Base-by-base conservation (phyloP, 2,329 filamentous ascomycete genomes). In the Canariomyces notabilis region DNA sequence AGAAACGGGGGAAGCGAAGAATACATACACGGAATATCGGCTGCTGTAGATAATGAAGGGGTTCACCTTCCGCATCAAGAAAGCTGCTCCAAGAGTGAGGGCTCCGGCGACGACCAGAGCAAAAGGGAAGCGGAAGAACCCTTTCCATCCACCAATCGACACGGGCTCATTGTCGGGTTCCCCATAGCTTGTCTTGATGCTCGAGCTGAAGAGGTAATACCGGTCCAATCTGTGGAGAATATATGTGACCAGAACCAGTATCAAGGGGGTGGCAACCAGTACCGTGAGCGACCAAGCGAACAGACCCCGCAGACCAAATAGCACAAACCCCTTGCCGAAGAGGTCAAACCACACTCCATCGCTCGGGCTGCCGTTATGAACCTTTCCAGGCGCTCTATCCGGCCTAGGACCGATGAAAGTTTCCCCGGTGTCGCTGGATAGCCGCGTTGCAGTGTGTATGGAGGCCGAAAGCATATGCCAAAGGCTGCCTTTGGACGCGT, bases 391-490 rank as follows among this genome's bases (percentile, higher is more conserved):
- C 46, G 76, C 72, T 6, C 73, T 69, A 43, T 81, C 78, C 8
- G 70, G 67, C 32, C 76, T 65, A 14, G 71, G 67, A 5, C 83
- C 79, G 41, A 78, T 76, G 58, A 94, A 95, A 2, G 72, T 74
- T 37, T 76, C 70, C 47, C 80, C 82, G 1, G 76, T 80, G 55
- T 88, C 80, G 12, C 80, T 77, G 0, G 88, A 83, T 35, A 97
- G 73, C 1, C 74, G 74, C 58, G 83, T 75, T 18, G 87, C 80
- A 0, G 90, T 93, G 6, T 82, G 79, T 19, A 96, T 68, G 5
- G 89, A 82, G 12, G 83, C 83, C 31, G 88, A 94, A 31, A 98
- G 74, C 93, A 98, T 97, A 64, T 97, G 90, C 90, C 90, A 97
- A 16, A 97, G 67, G 52, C 79, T 82, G 37, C 70, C 68, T 48